These are phyloP conservation scores for Triticum dicoccoides DNA, from an alignment of 176 grass and related monocot species.

Conservation along the genomic window DNA sequence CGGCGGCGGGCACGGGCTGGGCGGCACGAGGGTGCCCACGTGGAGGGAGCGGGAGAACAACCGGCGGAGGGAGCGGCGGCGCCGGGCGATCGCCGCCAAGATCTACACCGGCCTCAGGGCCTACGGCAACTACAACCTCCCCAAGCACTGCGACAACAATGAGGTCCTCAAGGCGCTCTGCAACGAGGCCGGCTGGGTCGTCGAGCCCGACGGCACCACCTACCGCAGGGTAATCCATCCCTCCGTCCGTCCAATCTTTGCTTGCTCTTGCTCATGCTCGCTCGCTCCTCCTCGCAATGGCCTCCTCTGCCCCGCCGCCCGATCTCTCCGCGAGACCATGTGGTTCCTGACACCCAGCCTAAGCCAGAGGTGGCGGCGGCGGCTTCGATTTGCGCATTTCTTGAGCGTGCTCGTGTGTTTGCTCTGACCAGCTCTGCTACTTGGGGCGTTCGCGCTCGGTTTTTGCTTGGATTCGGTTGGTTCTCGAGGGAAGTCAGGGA, in stretches of 20 bases:
- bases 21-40: constrained; percentile 86
- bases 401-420: neutral
- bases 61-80: constrained; percentile 75
- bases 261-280: neutral
- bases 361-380: neutral
- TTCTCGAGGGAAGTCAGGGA: neutral
- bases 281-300: neutral
- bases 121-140: constrained; percentile 92
- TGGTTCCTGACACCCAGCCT: neutral
- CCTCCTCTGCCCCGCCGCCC: neutral
- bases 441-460: neutral
- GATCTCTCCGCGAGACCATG: neutral
- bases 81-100: constrained; percentile 95
- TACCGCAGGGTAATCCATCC: constrained; percentile 70
- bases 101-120: constrained; percentile 85
- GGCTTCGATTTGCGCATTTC: constrained; percentile 7
- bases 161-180: constrained; percentile 99
- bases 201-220: constrained; percentile 92
- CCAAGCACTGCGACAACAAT: constrained; percentile 99
- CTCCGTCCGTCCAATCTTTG: too few species aligned
- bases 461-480: neutral
- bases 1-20: constrained; percentile 31
- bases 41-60: constrained; percentile 99
- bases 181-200: constrained; percentile 91
- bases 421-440: neutral